A percentile compares a stretch with the other conserved stretches of the same genome.
phyloP scores from a whole-genome alignment of 805 yeast species.

The Kazachstania viticola region DNA sequence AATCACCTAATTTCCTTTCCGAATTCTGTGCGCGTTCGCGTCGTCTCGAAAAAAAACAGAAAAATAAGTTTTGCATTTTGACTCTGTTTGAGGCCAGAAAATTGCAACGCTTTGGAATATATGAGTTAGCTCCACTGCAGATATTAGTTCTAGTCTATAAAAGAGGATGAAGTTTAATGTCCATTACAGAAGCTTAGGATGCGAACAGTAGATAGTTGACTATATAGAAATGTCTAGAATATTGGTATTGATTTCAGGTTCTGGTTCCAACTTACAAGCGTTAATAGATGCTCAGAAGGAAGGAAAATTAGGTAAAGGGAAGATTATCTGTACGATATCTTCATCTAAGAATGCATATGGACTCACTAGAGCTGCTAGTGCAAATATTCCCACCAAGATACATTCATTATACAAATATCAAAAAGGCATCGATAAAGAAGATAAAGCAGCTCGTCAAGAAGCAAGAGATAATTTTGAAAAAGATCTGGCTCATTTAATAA shows the following conservation, averaged over 20 bases:
- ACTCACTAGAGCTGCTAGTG: slow-evolving; percentile 60
- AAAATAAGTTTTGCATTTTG: no score
- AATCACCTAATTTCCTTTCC: no score
- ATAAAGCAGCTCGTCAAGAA: slow-evolving; percentile 40
- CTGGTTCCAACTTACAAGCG: slow-evolving; percentile 93
- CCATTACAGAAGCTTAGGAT: no score
- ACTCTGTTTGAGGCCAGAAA: no score
- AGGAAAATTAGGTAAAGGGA: slow-evolving; percentile 32
- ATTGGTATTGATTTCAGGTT: slow-evolving; percentile 79
- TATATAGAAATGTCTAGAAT: slow-evolving; percentile 25
- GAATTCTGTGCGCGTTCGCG: no score
- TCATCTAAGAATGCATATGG: slow-evolving; percentile 85
- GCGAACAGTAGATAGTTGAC: no score
- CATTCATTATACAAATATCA: slow-evolving; percentile 69
- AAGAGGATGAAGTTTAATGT: no score
- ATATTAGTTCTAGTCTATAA: no score
- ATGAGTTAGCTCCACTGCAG: neutral
- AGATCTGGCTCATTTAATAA: slow-evolving; percentile 62
- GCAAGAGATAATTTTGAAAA: slow-evolving; percentile 65
- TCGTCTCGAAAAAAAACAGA: no score
- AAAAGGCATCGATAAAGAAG: slow-evolving; percentile 60
- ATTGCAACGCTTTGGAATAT: neutral
- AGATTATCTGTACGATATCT: slow-evolving; percentile 70
- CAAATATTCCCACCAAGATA: slow-evolving; percentile 55
- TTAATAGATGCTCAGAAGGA: slow-evolving; percentile 58